A percentile compares a stretch with the other conserved stretches of the same genome.
Evolutionary conservation across 129 eudicot genomes (phyloP).

Genomic region (Flaveria trinervia): DNA sequence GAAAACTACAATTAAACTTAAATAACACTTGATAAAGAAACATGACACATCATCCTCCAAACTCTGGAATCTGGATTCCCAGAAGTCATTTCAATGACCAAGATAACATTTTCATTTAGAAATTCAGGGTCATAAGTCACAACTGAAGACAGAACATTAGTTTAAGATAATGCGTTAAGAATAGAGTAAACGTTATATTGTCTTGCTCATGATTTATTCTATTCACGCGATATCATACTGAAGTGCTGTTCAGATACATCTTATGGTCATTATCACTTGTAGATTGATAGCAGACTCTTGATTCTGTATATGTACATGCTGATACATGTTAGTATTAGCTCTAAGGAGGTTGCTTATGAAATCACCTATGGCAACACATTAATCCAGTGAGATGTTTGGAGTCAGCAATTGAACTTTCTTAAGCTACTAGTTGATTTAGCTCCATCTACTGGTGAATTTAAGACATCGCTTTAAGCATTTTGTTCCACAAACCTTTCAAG

Average conservation of each 20-base stretch:
- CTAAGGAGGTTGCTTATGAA: slow-evolving; percentile 18
- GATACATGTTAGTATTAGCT: neutral
- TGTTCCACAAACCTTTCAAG: slow-evolving; percentile 4
- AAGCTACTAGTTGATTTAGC: slow-evolving; percentile 16
- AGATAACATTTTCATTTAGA: neutral
- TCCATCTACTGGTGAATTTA: slow-evolving; percentile 1
- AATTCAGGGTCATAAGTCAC: neutral
- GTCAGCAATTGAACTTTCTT: neutral
- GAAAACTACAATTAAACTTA: neutral
- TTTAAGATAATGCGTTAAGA: neutral
- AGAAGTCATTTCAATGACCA: slow-evolving; percentile 6
- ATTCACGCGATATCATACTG: neutral
- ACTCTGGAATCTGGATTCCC: neutral
- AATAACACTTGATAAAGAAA: neutral
- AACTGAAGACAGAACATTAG: neutral
- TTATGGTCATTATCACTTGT: neutral
- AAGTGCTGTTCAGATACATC: neutral
- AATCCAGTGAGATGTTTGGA: slow-evolving; percentile 3
- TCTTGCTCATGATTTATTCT: neutral
- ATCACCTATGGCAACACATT: neutral
- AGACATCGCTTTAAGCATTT: neutral
- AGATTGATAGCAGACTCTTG: neutral
- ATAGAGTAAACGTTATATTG: neutral
- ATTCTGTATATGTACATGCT: neutral
- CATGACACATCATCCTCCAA: neutral